Base-by-base conservation (phyloP, 2,329 filamentous ascomycete genomes). In the Neofusicoccum sp. region DNA sequence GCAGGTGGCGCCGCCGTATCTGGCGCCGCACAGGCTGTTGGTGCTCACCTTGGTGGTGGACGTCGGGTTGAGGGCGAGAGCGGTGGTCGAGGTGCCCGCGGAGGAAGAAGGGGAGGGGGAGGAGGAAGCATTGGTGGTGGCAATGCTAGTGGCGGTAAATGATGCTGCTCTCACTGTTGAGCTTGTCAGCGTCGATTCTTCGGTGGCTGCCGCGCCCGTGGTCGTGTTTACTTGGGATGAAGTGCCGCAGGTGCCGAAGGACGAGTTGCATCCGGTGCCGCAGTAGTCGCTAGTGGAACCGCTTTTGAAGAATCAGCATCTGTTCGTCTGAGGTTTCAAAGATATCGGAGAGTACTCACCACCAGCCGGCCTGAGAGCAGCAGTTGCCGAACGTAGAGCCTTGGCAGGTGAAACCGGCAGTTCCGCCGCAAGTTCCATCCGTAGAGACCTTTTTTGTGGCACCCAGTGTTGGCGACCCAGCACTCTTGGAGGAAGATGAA, bases 341-440 rank as follows among this genome's bases (percentile, higher is more conserved):
- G 40, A 3, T 65, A 3, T 65, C 63, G 6, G 43, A 12, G 9
- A 41, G 12, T 14, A 58, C 56, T 53, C 56, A 61, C 60, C 80
- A 82, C 66, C 70, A 72, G 49, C 75, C 69, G 63, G 69, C 68
- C 60, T 66, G 69, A 14, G 76, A 79, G 70, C 79, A 82, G 70
- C 79, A 80, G 60, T 75, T 66, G 2, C 78, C 78, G 60, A 75
- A 79, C 8, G 64, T 51, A 62, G 74, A 78, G n/a, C 76, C 77
- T 38, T 70, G 64, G 63, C 79, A 80, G 28, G 76, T 79, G 62
- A 73, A 73, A 16, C 73, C 74, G 16, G 69, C 71, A 24, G 70
- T 64, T 45, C 73, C 76, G 24, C 76, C 79, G 58, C 79, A 80
- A 16, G 68, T 70, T 14, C 76, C 78, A 51, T 79, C 74, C 20